Base-by-base conservation (phyloP, 768 basidiomycete species). In the Austroboletus eburneus region DNA sequence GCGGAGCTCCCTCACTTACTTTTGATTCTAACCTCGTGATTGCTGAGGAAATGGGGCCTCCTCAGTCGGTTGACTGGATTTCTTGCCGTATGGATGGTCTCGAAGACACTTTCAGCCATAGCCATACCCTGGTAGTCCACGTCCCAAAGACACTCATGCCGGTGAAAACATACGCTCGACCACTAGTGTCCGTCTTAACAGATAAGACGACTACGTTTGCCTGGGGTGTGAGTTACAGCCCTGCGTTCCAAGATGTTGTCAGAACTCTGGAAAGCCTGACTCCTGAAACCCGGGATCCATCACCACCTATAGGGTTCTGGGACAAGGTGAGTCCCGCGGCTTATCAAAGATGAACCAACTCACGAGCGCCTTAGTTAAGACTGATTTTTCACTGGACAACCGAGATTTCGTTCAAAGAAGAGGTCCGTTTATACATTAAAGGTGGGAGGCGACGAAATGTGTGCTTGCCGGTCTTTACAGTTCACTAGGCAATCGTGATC, bases 71-170 rank as follows among this genome's bases (percentile, higher is more conserved):
- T 27, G 75, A 86, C 50, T 88, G 86, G 82, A 69, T 91, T 18
- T 63, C 80, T 14, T 88, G 83, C 55, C 70, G 74, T 4, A 73
- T 96, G 50, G 68, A 86, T 40, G 75, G 77, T n/a, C 62, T 69
- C 4, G 69, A 78, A 44, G 74, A 77, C 23, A 80, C 79, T 24
- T 61, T 75, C 27, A 69, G 70, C 23, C 78, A 75, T 6, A 72
- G 77, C 23, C 65, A 69, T 2, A 72, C 77, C 5, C 75, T 93
- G 39, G 71, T 70, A 21, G 65, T 93, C 33, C 52, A 67, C 34
- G 74, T 95, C 27, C 91, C 92, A 2, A 96, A 94, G 65, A 94
- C 92, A 0, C 85, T 91, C 47, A 95, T 93, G 88, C 87, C 94
- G 0, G 87, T 94, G 57, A 98, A 98, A 68, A 89, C 85, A 8